Base-by-base conservation (phyloP, 1,284 basidiomycete species). In the Trametes sp. region DNA sequence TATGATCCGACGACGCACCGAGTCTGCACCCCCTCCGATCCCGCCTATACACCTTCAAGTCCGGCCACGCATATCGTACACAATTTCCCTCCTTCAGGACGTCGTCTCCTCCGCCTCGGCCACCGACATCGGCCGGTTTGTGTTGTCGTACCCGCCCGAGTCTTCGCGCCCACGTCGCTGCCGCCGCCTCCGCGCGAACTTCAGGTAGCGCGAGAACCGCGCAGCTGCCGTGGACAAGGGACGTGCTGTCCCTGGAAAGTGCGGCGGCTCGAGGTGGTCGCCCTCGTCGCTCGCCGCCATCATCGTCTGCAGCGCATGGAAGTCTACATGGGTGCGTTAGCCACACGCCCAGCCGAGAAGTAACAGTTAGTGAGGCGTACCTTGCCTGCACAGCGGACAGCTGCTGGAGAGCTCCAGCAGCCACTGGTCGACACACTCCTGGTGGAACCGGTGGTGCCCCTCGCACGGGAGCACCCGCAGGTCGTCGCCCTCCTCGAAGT, bases 401-500 rank as follows among this genome's bases (percentile, higher is more conserved):
- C 92, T 92, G 64, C 89, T 90, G 0, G 94, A 95, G n/a, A 96
- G 84, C 69, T 95, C 88, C 42, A 97, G 82, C 49, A 98, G 79
- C 95, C 95, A 95, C 38, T 88, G 92, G 72, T 94, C 92, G 42
- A 93, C 91, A 72, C 91, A 94, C 57, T 80, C 77, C 71, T 91
- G 87, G 73, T 98, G 95, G 80, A 96, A 98, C 57, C 87, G 83
- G 74, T 98, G 95, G 67, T 91, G 87, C 48, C 90, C 92, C 73
- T 94, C 92, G 75, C 95, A 98, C 0, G 95, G 95, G 59, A 98
- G 78, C 36, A 96, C 84, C 33, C 95, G 87, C 19, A 97, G 77
- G 74, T 96, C 93, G 72, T 98, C 95, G 6, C 94, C 95, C 65
- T 93, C 90, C 75, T 96, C 92, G 72, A 98, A 98, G 70, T 96